Evolutionary conservation across 2,329 filamentous ascomycete species (phyloP).

Genomic region (Trichoderma citrinoviride): DNA sequence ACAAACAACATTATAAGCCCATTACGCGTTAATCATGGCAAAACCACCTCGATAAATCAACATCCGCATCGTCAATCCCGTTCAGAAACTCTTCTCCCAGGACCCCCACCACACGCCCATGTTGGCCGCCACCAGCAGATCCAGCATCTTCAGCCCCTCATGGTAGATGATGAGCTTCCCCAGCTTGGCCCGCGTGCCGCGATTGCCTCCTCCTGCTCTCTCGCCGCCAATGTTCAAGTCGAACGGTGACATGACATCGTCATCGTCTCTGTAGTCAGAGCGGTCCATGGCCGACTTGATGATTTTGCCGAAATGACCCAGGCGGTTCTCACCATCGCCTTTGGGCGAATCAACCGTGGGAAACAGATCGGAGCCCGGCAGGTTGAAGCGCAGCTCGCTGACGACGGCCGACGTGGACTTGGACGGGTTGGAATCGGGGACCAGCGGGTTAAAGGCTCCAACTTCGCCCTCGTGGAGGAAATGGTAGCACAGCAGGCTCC

Average conservation of each 20-base stretch:
- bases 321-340: constrained; percentile 36
- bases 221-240: constrained; percentile 78
- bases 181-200: constrained; percentile 84
- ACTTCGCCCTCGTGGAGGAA: constrained; percentile 49
- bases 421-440: constrained; percentile 33
- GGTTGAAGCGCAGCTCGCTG: constrained; percentile 87
- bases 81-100: constrained; percentile 60
- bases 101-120: constrained; percentile 91
- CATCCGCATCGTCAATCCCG: background rate
- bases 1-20: background rate
- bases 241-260: constrained; percentile 45
- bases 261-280: constrained; percentile 40
- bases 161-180: constrained; percentile 89
- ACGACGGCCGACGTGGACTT: constrained; percentile 47
- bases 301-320: constrained; percentile 45
- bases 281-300: constrained; percentile 33
- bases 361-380: constrained; percentile 60
- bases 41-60: background rate
- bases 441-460: constrained; percentile 45
- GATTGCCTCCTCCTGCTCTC: constrained; percentile 78
- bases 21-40: background rate
- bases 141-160: constrained; percentile 92
- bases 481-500: constrained; percentile 72
- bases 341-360: constrained; percentile 35
- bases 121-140: constrained; percentile 86